Percentiles rank a stretch among this genome's conserved stretches.
phyloP scores from a whole-genome alignment of 75 land plant genomes.

The Selaginella tamariscina region DNA sequence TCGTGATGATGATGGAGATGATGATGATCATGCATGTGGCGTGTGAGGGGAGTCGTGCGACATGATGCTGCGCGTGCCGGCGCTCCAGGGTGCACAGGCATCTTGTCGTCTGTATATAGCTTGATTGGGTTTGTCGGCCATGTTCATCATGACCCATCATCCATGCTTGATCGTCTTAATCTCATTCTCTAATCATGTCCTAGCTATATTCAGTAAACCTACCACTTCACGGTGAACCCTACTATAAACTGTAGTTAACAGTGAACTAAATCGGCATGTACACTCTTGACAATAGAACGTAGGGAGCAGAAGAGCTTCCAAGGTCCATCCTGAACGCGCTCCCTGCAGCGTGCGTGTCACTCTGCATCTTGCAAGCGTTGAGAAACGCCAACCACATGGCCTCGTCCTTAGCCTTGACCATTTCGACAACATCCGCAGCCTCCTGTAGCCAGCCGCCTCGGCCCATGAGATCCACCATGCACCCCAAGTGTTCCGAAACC shows the following conservation, averaged over 20 bases:
- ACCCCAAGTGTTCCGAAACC: neutral
- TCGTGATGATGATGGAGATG: neutral
- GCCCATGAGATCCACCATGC: constrained; percentile 1
- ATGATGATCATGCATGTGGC: constrained; percentile 3
- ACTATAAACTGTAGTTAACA: no score
- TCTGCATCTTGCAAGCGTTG: neutral
- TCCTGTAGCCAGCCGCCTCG: neutral
- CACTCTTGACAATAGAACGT: neutral
- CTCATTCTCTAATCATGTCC: no score
- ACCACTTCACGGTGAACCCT: no score
- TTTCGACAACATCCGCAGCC: neutral
- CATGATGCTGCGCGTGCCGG: neutral
- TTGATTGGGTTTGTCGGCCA: neutral
- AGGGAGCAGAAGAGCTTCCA: neutral
- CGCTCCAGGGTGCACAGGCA: neutral
- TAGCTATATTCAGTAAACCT: no score
- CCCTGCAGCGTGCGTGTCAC: neutral
- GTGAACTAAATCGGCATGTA: no score
- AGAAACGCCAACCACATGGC: neutral
- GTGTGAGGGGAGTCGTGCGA: constrained; percentile 4
- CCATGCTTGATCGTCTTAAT: no score
- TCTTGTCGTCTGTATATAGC: neutral
- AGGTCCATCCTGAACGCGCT: neutral
- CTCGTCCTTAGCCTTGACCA: neutral
- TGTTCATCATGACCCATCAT: no score